Evolutionary conservation across 257 asterid species (phyloP).

Genomic region (Nicotiana benthamiana): DNA sequence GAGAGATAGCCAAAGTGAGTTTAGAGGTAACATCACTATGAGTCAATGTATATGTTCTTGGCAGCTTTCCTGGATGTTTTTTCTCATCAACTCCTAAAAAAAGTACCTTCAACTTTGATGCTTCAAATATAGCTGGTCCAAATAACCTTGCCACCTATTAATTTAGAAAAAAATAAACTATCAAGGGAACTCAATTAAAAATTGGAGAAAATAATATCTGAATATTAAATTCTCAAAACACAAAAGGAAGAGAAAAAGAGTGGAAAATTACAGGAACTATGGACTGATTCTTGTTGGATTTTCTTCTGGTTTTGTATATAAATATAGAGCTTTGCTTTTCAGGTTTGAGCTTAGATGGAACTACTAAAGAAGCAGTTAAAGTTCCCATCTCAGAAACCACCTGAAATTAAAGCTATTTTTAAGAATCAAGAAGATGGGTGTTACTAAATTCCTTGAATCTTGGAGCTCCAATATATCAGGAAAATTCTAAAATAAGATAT

Average conservation of each 20-base stretch:
- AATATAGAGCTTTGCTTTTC: conserved; percentile 24
- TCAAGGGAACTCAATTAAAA: neutral
- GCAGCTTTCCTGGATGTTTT: conserved; percentile 61
- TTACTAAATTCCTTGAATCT: conserved; percentile 3
- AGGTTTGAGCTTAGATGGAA: conserved; percentile 41
- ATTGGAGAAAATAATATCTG: neutral
- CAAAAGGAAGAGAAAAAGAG: neutral
- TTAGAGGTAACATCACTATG: conserved; percentile 67
- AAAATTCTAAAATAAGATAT: neutral
- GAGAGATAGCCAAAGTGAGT: conserved; percentile 67
- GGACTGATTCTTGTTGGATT: conserved; percentile 27
- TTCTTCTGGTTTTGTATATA: conserved; percentile 33
- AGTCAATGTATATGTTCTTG: conserved; percentile 69
- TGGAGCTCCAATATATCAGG: neutral
- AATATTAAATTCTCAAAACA: neutral
- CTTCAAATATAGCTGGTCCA: conserved; percentile 83
- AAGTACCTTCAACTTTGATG: conserved; percentile 60
- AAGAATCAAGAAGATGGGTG: neutral
- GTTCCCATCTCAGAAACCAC: conserved; percentile 33
- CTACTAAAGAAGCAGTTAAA: conserved; percentile 31
- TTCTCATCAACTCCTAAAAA: conserved; percentile 51
- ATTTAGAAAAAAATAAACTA: neutral
- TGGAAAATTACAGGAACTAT: conserved; percentile 44
- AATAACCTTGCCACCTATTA: conserved; percentile 74
- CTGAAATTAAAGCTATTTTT: neutral